Evolutionary conservation across 768 basidiomycete genomes (phyloP).

Genomic region (Calvatia gigantea): DNA sequence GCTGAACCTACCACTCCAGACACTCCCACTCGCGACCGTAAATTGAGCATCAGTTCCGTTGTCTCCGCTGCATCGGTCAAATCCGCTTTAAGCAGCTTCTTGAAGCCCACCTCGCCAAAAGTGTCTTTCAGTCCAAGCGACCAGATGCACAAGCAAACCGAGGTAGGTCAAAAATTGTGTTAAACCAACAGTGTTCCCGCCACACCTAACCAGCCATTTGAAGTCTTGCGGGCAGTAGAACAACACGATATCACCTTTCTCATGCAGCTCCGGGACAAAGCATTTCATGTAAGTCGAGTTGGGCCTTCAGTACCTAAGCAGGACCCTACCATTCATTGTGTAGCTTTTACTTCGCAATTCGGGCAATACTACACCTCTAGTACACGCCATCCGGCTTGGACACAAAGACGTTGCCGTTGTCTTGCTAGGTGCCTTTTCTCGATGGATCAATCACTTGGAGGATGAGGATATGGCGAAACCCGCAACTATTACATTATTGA

Average conservation of each 20-base stretch:
- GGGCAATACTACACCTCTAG: constrained; percentile 82
- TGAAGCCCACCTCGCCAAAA: constrained; percentile 11
- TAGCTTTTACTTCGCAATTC: constrained; percentile 81
- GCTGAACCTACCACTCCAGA: constrained; percentile 3
- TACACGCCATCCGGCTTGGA: constrained; percentile 87
- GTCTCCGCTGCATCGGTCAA: constrained; percentile 17
- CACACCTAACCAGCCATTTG: constrained; percentile 41
- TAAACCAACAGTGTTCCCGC: no score
- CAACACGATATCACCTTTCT: constrained; percentile 76
- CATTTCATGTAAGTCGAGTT: constrained; percentile 62
- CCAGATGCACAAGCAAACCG: not conserved
- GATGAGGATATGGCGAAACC: constrained; percentile 73
- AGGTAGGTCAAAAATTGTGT: no score
- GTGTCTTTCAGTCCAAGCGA: not conserved
- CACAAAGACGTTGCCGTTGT: constrained; percentile 85
- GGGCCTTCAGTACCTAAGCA: no score
- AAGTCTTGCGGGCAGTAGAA: constrained; percentile 85
- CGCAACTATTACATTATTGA: constrained; percentile 68
- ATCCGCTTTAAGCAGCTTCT: constrained; percentile 14
- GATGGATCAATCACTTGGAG: constrained; percentile 86
- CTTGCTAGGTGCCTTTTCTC: constrained; percentile 85
- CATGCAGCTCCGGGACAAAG: constrained; percentile 78
- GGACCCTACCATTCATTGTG: not conserved
- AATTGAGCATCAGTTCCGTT: constrained; percentile 20
- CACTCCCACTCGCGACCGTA: constrained; percentile 11